Conservation (phyloP, 2,329 filamentous ascomycete genomes). For the Calonectria ilicicola region DNA sequence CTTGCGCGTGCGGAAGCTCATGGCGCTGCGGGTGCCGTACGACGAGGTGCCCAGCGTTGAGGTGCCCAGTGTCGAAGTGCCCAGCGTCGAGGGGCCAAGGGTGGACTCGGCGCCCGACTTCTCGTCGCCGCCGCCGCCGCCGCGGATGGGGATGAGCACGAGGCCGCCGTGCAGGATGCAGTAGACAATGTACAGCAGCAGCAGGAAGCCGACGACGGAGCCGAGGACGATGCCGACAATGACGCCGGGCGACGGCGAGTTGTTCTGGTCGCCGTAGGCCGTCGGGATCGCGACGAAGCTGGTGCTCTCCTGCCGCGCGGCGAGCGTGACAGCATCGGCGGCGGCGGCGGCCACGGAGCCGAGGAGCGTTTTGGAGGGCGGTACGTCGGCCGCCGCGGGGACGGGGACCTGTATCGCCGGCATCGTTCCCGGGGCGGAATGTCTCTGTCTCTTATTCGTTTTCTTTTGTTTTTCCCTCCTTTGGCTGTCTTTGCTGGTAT, state of each 20-base stretch:
- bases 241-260: constrained; percentile 56
- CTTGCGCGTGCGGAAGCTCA: constrained; percentile 36
- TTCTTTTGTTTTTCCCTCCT: too few relatives aligned
- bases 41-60: constrained; percentile 37
- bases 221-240: constrained; percentile 60
- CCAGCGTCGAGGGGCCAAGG: not conserved
- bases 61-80: constrained; percentile 28
- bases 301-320: constrained; percentile 33
- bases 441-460: not conserved
- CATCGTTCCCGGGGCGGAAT: constrained; percentile 7
- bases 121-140: constrained; percentile 25
- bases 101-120: not conserved
- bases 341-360: constrained; percentile 10
- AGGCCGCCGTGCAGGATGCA: constrained; percentile 59
- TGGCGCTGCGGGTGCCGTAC: constrained; percentile 26
- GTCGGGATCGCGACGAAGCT: constrained; percentile 49
- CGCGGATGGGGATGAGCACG: constrained; percentile 39
- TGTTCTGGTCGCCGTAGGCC: constrained; percentile 49
- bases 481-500: not conserved
- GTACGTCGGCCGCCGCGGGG: not conserved
- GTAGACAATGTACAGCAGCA: constrained; percentile 65
- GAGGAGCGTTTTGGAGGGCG: constrained; percentile 29
- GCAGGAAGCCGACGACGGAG: constrained; percentile 62
- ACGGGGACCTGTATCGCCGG: constrained; percentile 20
- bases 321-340: constrained; percentile 27